A percentile compares a stretch with the other conserved stretches of the same genome.
Conservation (phyloP, 2,329 filamentous ascomycete genomes). For the Trichoderma brevicompactum region DNA sequence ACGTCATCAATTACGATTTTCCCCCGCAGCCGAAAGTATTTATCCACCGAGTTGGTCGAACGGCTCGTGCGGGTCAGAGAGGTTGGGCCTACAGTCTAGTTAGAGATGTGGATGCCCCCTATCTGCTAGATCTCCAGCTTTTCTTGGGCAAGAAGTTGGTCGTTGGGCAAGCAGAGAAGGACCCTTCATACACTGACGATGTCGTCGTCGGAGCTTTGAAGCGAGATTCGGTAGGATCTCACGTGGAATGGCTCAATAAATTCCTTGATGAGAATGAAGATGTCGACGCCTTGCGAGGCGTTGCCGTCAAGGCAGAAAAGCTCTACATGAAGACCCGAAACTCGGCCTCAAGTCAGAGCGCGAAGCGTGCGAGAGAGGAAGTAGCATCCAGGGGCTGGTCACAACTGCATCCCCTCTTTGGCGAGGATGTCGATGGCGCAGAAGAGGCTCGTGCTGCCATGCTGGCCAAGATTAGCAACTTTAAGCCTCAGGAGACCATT, state of each 20-base stretch:
- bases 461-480: slow-evolving; percentile 85
- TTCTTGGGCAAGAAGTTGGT: slow-evolving; percentile 87
- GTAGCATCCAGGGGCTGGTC: slow-evolving; percentile 71
- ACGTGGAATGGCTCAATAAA: slow-evolving; percentile 83
- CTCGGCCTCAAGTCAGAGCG: slow-evolving; percentile 86
- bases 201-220: slow-evolving; percentile 79
- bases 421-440: slow-evolving; percentile 64
- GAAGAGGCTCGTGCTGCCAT: slow-evolving; percentile 81
- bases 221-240: slow-evolving; percentile 72
- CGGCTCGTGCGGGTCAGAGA: slow-evolving; percentile 86
- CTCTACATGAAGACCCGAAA: slow-evolving; percentile 90
- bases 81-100: slow-evolving; percentile 97
- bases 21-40: slow-evolving; percentile 96
- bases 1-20: slow-evolving; percentile 99
- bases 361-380: slow-evolving; percentile 81
- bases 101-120: slow-evolving; percentile 84
- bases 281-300: slow-evolving; percentile 68
- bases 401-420: slow-evolving; percentile 81
- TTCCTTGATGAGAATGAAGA: slow-evolving; percentile 76
- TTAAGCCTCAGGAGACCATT: slow-evolving; percentile 90
- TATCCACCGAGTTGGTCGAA: slow-evolving; percentile 93
- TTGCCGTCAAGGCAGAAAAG: slow-evolving; percentile 87
- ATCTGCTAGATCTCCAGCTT: slow-evolving; percentile 89
- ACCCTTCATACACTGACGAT: slow-evolving; percentile 76
- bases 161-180: slow-evolving; percentile 67